A percentile compares a stretch with the other conserved stretches of the same genome.
Conservation (phyloP, 1,284 basidiomycete species). For the Cryptococcus deneoformans region DNA sequence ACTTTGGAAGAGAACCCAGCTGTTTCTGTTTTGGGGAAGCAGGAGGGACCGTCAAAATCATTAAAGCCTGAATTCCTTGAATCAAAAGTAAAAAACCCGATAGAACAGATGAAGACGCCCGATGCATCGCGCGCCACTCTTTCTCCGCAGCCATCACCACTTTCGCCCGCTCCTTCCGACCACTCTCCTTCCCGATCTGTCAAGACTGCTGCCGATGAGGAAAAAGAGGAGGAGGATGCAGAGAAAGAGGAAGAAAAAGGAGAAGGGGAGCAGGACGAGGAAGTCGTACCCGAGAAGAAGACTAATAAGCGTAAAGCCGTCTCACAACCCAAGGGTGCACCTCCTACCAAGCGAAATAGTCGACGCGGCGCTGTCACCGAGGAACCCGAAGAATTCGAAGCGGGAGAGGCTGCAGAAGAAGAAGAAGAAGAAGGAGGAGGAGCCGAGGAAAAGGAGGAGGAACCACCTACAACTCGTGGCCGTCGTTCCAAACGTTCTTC, state of each 20-base stretch:
- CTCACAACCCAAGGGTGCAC: constrained; percentile 19
- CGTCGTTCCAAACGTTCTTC: constrained; percentile 21
- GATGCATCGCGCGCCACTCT: constrained; percentile 1
- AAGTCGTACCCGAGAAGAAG: constrained; percentile 7
- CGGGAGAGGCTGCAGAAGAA: constrained; percentile 6
- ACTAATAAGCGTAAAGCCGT: constrained; percentile 31
- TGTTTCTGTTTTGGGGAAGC: neutral
- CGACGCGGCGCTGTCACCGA: constrained; percentile 10
- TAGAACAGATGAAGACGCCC: neutral
- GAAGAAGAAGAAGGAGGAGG: constrained; percentile 8
- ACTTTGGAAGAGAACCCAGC: neutral
- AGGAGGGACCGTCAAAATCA: neutral
- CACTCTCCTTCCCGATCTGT: constrained; percentile 21
- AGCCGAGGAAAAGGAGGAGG: constrained; percentile 14
- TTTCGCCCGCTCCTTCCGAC: constrained; percentile 24
- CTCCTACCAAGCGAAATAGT: constrained; percentile 20
- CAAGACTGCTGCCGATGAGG: neutral
- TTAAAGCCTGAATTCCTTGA: neutral
- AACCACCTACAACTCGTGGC: constrained; percentile 17
- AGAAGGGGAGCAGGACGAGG: too few species aligned
- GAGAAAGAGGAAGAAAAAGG: neutral
- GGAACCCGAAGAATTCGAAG: constrained; percentile 1
- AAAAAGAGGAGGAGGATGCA: neutral
- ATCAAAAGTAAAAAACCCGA: neutral
- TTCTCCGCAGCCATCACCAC: constrained; percentile 18